These are phyloP conservation scores for Thinopyrum elongatum DNA, from an alignment of 176 grass and related monocot species.

Conservation along the genomic window DNA sequence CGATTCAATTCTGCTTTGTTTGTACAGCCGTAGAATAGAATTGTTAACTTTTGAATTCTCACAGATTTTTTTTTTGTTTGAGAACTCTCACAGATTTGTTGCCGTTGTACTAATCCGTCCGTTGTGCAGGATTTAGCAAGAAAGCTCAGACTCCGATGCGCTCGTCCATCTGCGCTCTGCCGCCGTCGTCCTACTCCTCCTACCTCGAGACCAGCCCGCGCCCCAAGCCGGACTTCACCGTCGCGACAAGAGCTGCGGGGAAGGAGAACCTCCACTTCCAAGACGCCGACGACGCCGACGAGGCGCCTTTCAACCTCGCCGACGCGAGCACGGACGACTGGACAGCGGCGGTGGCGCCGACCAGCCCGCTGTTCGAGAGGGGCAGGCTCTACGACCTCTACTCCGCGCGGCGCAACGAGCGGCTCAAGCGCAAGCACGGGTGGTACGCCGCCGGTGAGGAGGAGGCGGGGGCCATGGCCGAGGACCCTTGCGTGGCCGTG, in stretches of 20 bases:
- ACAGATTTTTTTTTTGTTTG: too few relatives aligned
- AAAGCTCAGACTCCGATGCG: constrained; percentile 44
- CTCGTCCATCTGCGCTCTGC: constrained; percentile 44
- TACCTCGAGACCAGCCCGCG: constrained; percentile 25
- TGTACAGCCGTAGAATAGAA: not conserved
- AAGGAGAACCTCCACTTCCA: constrained; percentile 36
- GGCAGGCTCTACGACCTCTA: constrained; percentile 85
- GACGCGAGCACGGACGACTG: not conserved
- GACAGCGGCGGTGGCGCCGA: not conserved
- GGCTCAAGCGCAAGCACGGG: constrained; percentile 72
- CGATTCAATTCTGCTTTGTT: not conserved
- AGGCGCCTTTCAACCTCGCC: constrained; percentile 17
- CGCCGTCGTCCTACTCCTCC: constrained; percentile 2
- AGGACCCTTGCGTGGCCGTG: constrained; percentile 73
- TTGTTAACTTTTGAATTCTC: not conserved
- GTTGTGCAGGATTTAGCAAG: constrained; percentile 39
- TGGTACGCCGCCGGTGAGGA: constrained; percentile 42
- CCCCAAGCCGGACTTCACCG: constrained; percentile 27
- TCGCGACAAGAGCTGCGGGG: not conserved
- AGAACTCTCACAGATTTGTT: not conserved
- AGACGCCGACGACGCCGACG: constrained; percentile 31
- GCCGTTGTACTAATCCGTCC: not conserved
- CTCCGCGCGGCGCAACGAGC: constrained; percentile 74
- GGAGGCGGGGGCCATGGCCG: constrained; percentile 40
- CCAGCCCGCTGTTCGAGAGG: constrained; percentile 64